A percentile compares a stretch with the other conserved stretches of the same genome.
Evolutionary conservation across 1,139 yeast genomes (phyloP).

Genomic region (Kodamaea arcana): DNA sequence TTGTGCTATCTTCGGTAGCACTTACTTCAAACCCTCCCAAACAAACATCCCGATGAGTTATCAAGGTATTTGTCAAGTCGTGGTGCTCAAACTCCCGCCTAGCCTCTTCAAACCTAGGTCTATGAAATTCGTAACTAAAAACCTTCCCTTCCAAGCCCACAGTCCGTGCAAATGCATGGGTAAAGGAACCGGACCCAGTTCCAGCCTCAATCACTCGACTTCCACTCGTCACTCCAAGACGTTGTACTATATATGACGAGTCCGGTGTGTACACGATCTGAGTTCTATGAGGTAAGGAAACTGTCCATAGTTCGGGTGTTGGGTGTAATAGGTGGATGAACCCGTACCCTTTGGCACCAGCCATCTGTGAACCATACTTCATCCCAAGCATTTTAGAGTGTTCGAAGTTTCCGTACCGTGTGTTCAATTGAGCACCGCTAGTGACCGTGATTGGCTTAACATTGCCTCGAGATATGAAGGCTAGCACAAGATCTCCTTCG

Average conservation of each 20-base stretch:
- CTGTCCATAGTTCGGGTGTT: constrained; percentile 93
- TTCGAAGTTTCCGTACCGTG: constrained; percentile 84
- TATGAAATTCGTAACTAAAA: constrained; percentile 89
- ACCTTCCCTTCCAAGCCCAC: constrained; percentile 60
- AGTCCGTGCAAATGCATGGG: constrained; percentile 88
- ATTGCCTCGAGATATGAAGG: constrained; percentile 76
- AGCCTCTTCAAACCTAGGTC: constrained; percentile 78
- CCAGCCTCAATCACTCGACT: constrained; percentile 92
- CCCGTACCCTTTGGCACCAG: constrained; percentile 76
- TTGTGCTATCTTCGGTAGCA: constrained; percentile 27
- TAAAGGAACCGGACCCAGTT: constrained; percentile 94
- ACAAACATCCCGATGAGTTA: constrained; percentile 93
- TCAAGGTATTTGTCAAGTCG: constrained; percentile 50
- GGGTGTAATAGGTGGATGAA: constrained; percentile 87
- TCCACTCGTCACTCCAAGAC: constrained; percentile 71
- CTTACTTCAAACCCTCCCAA: constrained; percentile 73
- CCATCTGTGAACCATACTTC: constrained; percentile 81
- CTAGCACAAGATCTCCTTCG: constrained; percentile 83
- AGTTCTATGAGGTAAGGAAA: constrained; percentile 92
- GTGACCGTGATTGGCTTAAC: constrained; percentile 70
- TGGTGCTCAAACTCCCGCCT: constrained; percentile 70
- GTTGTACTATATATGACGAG: constrained; percentile 81
- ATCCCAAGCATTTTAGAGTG: constrained; percentile 80
- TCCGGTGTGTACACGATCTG: constrained; percentile 98
- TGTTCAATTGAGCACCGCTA: constrained; percentile 61